Evolutionary conservation across 139 green algal genomes (phyloP), one percentile per base, ranked within the genome.

Genomic region (Picochlorum sp.): DNA sequence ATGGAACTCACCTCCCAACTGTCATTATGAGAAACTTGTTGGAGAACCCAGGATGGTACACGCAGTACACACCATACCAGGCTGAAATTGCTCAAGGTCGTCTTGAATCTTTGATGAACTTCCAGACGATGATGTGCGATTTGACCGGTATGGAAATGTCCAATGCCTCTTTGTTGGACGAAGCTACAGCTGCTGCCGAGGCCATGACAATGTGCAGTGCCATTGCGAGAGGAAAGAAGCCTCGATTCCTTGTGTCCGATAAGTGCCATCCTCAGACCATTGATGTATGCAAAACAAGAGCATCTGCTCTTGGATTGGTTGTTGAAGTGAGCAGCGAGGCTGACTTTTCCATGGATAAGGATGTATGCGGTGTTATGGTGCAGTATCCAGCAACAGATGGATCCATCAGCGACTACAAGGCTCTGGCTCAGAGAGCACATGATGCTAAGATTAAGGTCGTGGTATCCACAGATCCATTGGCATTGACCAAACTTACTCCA

Each of bases 1-100:
- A 99, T 77, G 80, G 79, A 74, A 97, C 90, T 2, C 79, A 92
- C 72, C 56, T 92, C 24, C 94, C 94, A 6, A 71, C 86, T 11
- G 94, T 98, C 49, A 98, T 99, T 74, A 83, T 93, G 69, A 82
- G 94, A 61, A 98, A 98, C 78, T 73, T 99, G 59, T 86, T 99
- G 73, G 94, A 99, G 80, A 99, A 98, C 82, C 94, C 94, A 8
- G 94, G 94, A 14, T 99, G 94, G 94, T 99, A 99, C 90, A 99
- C 94, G 1, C 94, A 99, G 83, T 99, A 99, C 86, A 99, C 94
- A 13, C 94, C 94, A 34, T 99, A 99, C 85, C 94, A 98, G 82
- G 85, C 90, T 26, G 90, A 96, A 74, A 96, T 96, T 63, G 79
- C 85, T 2, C 90, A 96, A 84, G 90, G 81, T 49, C 66, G 80